Evolutionary conservation across 257 asterid genomes (phyloP), one percentile per base, ranked within the genome.

Genomic region (Capsicum chinense): DNA sequence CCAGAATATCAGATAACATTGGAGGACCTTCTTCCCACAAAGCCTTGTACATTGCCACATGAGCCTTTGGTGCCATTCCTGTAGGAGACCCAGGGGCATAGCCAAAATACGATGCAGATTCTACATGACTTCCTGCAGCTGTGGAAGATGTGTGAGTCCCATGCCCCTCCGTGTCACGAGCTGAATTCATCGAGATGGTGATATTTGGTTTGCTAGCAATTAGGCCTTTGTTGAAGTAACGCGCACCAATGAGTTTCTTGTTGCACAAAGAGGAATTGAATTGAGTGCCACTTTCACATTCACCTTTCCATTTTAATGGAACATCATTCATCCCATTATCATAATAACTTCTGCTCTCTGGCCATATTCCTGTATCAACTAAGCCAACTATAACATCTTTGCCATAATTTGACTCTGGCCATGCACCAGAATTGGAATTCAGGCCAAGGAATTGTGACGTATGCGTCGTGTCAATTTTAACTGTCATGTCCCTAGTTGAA

Each of bases 131-230:
- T 15, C 98, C 98, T 1, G 90, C 94, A 0, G 97, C 97, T 0
- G 97, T 94, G 56, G 95, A 85, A 0, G 98, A 92, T 2, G 95
- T 92, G 81, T 94, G 98, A 1, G 97, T 92, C 3, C 97, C 97
- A 50, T 93, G 97, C 5, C 97, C 97, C 0, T 90, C 90, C 0
- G 91, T 90, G 59, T 92, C 97, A 0, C 94, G 95, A 0, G 93
- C 83, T 0, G 94, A 92, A 48, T 93, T 92, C 93, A 93, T 92
- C 2, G 92, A 37, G 6, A 91, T 88, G 10, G 92, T 92, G 66
- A 91, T 12, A 82, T 89, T 90, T 4, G 93, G 97, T n/a, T 57
- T 68, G 17, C 64, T 90, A 0, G 98, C 91, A 3, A 90, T 82
- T 37, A 93, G 85, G 12, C 97, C 95, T 76, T 87, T 90, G 85